Evolutionary conservation across 2,329 filamentous ascomycete genomes (phyloP), one percentile per base, ranked within the genome.

Genomic region (Onygenales sp.): DNA sequence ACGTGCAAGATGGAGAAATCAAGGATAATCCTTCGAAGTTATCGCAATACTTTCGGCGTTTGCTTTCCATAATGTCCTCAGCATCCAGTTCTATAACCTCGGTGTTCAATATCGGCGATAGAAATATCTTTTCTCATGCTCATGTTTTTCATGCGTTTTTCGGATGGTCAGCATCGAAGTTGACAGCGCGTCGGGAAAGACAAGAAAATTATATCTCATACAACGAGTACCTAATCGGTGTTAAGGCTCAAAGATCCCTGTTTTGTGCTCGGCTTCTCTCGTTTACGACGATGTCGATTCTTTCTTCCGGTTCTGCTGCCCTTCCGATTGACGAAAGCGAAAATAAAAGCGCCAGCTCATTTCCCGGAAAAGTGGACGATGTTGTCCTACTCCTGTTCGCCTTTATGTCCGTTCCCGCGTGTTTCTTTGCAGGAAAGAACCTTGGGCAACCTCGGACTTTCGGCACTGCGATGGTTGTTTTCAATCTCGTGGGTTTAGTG

Each of bases 111-210:
- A 27, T 73, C 2, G 73, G 72, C 5, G 75, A 81, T 54, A 73
- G 73, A 42, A 78, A 79, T 53, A 70, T 79, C 10, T 69, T 82
- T 43, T 75, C 79, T 14, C 74, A 76, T 57, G 69, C 82, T 4
- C 79, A 84, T 59, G 66, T 79, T 32, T 74, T 75, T 43, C 69
- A 84, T 17, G 71, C 74, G 10, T 82, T 81, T 58, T 60, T 82
- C 7, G 74, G 70, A 66, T 68, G 66, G 44, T 55, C 72, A 13
- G 63, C 70, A 27, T 3, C 21, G 21, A 27, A 27, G 1, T 27
- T 27, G 21, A 27, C 21, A 27, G 21, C 21, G 21, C 21, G 21
- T 27, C 21, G 21, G 21, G 21, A 27, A 5, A 27, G 21, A 27
- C 21, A 27, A 27, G 3, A 27, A 27, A 27, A 27, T 27, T 4